Evolutionary conservation across 495 filamentous ascomycete species (phyloP).

Genomic region (Annulohypoxylon bovei): DNA sequence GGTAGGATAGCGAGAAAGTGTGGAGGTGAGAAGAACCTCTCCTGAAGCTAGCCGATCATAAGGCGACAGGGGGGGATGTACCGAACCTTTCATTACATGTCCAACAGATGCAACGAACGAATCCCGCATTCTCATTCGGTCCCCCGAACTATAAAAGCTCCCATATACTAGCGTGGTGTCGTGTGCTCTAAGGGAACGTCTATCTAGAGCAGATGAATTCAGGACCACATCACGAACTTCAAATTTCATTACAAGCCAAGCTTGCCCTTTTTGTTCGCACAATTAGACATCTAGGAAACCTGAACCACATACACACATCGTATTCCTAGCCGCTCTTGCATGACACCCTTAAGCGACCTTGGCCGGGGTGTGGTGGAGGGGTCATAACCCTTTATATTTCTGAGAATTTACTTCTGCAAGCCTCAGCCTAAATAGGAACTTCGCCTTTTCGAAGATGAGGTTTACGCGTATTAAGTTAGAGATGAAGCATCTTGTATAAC

Average conservation of each 20-base stretch:
- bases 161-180: conserved; percentile 21
- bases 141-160: conserved; percentile 18
- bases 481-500: conserved; percentile 10
- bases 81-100: conserved; percentile 20
- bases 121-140: conserved; percentile 21
- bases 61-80: conserved; percentile 28
- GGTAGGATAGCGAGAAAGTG: conserved; percentile 11
- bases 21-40: conserved; percentile 28
- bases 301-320: conserved; percentile 17
- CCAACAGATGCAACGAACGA: conserved; percentile 26
- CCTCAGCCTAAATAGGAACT: conserved; percentile 48
- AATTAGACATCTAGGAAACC: conserved; percentile 15
- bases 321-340: conserved; percentile 32
- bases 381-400: conserved; percentile 35
- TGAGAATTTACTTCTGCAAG: conserved; percentile 37
- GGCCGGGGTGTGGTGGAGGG: conserved; percentile 30
- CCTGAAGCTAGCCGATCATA: conserved; percentile 28
- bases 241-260: conserved; percentile 13
- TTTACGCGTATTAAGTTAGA: conserved; percentile 5
- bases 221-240: conserved; percentile 11
- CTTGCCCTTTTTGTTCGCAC: background rate
- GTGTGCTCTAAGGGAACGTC: conserved; percentile 24
- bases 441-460: conserved; percentile 16
- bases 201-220: conserved; percentile 9
- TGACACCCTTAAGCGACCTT: conserved; percentile 19